A percentile compares a stretch with the other conserved stretches of the same genome.
phyloP scores from a whole-genome alignment of 2,329 filamentous ascomycete genomes.

The Phaeosphaeria sp. region DNA sequence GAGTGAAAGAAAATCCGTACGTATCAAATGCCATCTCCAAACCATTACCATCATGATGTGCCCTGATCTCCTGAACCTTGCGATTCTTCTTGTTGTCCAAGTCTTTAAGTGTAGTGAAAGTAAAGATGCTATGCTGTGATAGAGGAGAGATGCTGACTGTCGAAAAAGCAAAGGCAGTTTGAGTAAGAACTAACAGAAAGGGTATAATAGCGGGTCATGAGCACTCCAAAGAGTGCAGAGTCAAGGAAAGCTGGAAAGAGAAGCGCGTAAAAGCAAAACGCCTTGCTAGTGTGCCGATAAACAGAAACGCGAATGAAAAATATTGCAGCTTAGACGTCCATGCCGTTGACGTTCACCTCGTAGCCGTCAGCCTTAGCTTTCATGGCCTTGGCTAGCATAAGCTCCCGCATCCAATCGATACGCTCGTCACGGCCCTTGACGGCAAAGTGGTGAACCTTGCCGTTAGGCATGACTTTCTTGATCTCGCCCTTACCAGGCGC shows the following conservation, averaged over 20 bases:
- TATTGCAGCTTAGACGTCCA: constrained; percentile 27
- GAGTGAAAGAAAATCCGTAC: constrained; percentile 1
- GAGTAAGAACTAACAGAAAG: constrained; percentile 23
- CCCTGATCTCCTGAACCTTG: constrained; percentile 23
- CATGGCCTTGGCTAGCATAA: constrained; percentile 88
- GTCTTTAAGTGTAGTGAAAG: constrained; percentile 24
- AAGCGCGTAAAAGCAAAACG: constrained; percentile 6
- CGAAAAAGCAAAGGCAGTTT: constrained; percentile 6
- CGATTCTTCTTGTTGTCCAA: constrained; percentile 24
- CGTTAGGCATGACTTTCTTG: constrained; percentile 48
- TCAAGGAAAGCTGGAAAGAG: constrained; percentile 10
- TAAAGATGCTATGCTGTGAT: constrained; percentile 10
- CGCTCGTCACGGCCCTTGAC: constrained; percentile 86
- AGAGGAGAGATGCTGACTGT: constrained; percentile 12
- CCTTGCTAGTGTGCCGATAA: not conserved
- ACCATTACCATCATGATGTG: constrained; percentile 10
- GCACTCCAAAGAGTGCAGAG: constrained; percentile 14
- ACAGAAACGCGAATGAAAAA: constrained; percentile 4
- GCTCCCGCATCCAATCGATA: constrained; percentile 96
- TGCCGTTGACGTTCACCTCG: constrained; percentile 79
- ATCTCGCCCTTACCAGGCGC: constrained; percentile 54
- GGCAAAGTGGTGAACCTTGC: constrained; percentile 93
- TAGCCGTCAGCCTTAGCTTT: constrained; percentile 85
- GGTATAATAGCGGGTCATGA: constrained; percentile 39
- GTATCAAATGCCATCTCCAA: constrained; percentile 14